Base-by-base conservation (phyloP, 345 rosid species). In the Reutealis trisperma region DNA sequence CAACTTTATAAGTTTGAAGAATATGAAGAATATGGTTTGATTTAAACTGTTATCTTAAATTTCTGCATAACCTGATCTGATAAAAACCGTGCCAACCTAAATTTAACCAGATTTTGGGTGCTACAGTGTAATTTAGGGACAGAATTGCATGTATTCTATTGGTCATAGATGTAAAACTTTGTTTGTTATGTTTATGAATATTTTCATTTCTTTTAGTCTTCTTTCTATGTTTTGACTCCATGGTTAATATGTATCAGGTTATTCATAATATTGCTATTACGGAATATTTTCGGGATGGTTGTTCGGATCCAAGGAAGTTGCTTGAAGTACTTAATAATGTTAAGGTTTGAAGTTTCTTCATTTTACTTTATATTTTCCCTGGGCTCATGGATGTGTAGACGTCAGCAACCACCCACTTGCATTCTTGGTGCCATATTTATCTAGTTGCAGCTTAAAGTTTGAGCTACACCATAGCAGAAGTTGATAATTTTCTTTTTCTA, bases 241-340 rank as follows among this genome's bases (percentile, higher is more conserved):
- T 78, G 61, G 63, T 60, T 75, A 34, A 15, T 72, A 24, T 80
- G 22, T 67, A 54, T 62, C 84, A 96, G 99, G 85, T 96, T 81
- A 89, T 89, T 72, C 99, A 96, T 84, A 94, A 96, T 76, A 94
- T 92, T 84, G 95, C 97, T 65, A 87, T 96, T 72, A 87, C 87
- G 13, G 97, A 92, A 76, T 92, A 82, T 82, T 88, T 89, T 78
- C 86, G 84, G 61, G 88, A 91, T 77, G 92, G 88, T 78, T 93
- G 93, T 84, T 86, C 95, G 66, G 89, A 90, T 77, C 88, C 94
- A 27, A 88, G 83, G 87, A 92, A 84, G 85, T 82, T 96, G 83
- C 87, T 96, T 65, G 87, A 88, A 80, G 90, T 79, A 24, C 97
- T 96, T 61, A 87, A 84, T 80, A 72, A 60, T 78, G 89, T 92